Conservation (phyloP, 257 asterid genomes). For the Leonotis leonurus region DNA sequence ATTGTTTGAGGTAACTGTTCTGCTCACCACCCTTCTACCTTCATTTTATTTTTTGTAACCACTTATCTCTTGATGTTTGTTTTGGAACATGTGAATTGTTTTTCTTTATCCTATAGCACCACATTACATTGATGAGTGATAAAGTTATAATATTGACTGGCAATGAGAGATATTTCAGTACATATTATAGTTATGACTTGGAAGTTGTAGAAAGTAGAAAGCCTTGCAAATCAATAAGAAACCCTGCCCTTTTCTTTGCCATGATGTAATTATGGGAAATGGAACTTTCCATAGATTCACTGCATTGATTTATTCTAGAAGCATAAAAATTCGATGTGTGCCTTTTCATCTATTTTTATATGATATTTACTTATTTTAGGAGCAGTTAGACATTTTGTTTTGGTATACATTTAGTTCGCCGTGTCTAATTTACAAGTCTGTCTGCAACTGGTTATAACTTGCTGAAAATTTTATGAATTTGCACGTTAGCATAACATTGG, state of each 20-base stretch:
- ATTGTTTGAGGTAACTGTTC: conserved; percentile 63
- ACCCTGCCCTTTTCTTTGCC: too few species aligned
- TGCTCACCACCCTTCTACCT: not conserved
- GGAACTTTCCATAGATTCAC: too few species aligned
- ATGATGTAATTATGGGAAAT: too few species aligned
- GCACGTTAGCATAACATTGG: conserved; percentile 76
- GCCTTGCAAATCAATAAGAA: not conserved
- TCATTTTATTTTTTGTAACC: not conserved
- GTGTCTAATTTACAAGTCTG: too few species aligned
- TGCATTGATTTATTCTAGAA: too few species aligned
- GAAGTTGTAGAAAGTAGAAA: not conserved
- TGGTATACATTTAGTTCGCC: too few species aligned
- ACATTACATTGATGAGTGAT: not conserved
- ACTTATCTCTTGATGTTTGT: not conserved
- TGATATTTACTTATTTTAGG: too few species aligned
- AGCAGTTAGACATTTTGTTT: too few species aligned
- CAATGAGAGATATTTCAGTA: not conserved
- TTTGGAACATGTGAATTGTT: not conserved
- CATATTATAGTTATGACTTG: not conserved
- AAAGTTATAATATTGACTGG: not conserved
- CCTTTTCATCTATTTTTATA: too few species aligned
- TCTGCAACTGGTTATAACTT: too few species aligned
- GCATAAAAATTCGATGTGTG: too few species aligned
- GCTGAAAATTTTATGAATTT: not conserved
- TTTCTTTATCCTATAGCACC: not conserved